Evolutionary conservation across 179 eudicot species (phyloP).

Genomic region (Amaranthus tricolor): DNA sequence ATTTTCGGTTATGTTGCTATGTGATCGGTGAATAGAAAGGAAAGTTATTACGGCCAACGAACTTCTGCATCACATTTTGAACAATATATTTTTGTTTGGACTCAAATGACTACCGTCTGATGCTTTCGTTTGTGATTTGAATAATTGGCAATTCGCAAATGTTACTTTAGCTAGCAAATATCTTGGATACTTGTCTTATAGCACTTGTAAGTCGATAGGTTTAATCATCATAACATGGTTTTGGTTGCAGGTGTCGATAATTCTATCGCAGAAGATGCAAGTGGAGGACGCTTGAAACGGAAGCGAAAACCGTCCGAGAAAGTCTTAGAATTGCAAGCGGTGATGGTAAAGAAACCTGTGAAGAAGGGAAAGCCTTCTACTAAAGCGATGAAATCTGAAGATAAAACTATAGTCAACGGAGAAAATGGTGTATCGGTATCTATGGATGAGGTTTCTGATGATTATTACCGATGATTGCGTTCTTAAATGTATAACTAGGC

Average conservation of each 20-base stretch:
- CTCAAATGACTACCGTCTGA: background rate
- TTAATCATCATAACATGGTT: constrained; percentile 5
- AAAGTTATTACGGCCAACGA: background rate
- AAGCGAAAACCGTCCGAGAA: constrained; percentile 83
- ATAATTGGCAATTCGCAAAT: background rate
- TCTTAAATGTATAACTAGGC: constrained; percentile 8
- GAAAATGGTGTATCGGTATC: constrained; percentile 32
- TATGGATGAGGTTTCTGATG: constrained; percentile 50
- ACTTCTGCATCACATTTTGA: background rate
- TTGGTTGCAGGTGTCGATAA: constrained; percentile 52
- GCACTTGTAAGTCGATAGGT: background rate
- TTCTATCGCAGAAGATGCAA: constrained; percentile 64
- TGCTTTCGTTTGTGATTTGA: background rate
- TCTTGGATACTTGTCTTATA: background rate
- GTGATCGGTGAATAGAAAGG: background rate
- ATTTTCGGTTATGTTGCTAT: background rate
- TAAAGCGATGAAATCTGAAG: constrained; percentile 43
- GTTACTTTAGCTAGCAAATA: background rate
- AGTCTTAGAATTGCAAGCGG: constrained; percentile 65
- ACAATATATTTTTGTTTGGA: no score
- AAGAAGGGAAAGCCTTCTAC: constrained; percentile 47
- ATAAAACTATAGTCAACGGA: constrained; percentile 33
- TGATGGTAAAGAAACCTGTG: constrained; percentile 54
- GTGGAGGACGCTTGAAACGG: constrained; percentile 58
- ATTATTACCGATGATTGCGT: constrained; percentile 22